A percentile compares a stretch with the other conserved stretches of the same genome.
These are phyloP conservation scores for Hansenula anomala DNA, from an alignment of 1,139 yeast genomes.

Conservation along the genomic window DNA sequence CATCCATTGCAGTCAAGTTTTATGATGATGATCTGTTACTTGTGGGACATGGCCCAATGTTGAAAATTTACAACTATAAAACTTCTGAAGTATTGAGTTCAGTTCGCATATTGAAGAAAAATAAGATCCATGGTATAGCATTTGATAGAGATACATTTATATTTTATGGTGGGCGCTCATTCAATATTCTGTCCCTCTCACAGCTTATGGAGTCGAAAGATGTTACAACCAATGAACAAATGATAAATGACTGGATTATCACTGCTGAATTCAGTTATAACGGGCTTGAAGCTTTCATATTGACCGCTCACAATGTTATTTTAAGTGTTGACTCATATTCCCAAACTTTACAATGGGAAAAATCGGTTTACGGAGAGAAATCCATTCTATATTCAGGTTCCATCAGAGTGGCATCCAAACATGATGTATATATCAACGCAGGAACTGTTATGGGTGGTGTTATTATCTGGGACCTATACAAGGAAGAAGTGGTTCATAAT, in stretches of 20 bases:
- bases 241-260: slow-evolving; percentile 75
- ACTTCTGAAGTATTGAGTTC: slow-evolving; percentile 34
- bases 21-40: slow-evolving; percentile 31
- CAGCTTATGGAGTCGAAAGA: slow-evolving; percentile 23
- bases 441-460: slow-evolving; percentile 94
- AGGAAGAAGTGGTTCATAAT: slow-evolving; percentile 43
- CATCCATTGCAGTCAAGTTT: slow-evolving; percentile 63
- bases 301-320: slow-evolving; percentile 81
- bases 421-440: slow-evolving; percentile 58
- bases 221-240: slow-evolving; percentile 35
- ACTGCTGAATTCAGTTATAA: slow-evolving; percentile 45
- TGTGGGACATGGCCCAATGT: slow-evolving; percentile 73
- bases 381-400: slow-evolving; percentile 87
- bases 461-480: slow-evolving; percentile 62
- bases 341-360: slow-evolving; percentile 31
- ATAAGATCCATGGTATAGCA: slow-evolving; percentile 75
- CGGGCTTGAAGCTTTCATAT: slow-evolving; percentile 38
- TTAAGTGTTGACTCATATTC: slow-evolving; percentile 38
- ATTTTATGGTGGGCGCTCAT: slow-evolving; percentile 70
- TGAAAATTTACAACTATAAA: slow-evolving; percentile 49
- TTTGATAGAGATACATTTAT: slow-evolving; percentile 35
- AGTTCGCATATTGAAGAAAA: slow-evolving; percentile 53
- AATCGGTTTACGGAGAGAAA: slow-evolving; percentile 57
- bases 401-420: slow-evolving; percentile 42
- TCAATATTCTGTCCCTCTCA: slow-evolving; percentile 37